Conservation (phyloP, 108 stramenopile genomes). For the Nitzschia inconspicua region DNA sequence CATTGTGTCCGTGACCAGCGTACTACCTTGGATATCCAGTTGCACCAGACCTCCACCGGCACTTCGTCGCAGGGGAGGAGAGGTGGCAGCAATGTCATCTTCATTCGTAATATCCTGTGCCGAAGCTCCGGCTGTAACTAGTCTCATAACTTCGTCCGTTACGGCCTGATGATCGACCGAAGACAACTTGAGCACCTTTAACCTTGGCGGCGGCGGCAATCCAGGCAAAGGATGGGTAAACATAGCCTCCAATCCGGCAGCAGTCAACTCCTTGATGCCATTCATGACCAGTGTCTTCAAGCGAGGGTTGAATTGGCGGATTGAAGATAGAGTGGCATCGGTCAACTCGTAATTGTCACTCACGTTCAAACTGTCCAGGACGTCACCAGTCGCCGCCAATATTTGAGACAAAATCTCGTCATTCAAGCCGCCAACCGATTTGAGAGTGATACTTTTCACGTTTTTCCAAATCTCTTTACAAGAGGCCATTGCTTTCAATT, state of each 20-base stretch:
- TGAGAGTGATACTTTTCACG: slow-evolving; percentile 61
- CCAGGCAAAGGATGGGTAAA: slow-evolving; percentile 60
- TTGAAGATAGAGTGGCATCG: slow-evolving; percentile 59
- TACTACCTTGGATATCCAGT: slow-evolving; percentile 43
- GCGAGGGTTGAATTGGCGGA: slow-evolving; percentile 55
- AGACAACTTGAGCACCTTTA: slow-evolving; percentile 53
- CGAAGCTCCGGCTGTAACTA: slow-evolving; percentile 47
- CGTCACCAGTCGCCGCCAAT: slow-evolving; percentile 31
- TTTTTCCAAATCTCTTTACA: slow-evolving; percentile 35
- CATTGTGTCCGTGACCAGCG: slow-evolving; percentile 37
- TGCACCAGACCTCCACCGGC: slow-evolving; percentile 32
- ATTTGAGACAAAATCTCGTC: slow-evolving; percentile 53
- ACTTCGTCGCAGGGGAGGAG: slow-evolving; percentile 11
- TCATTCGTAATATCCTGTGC: slow-evolving; percentile 13
- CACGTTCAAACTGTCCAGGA: slow-evolving; percentile 61
- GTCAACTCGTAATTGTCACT: slow-evolving; percentile 57
- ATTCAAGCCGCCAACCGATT: slow-evolving; percentile 35
- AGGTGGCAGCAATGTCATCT: not conserved
- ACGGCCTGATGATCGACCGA: slow-evolving; percentile 62
- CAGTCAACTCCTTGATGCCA: slow-evolving; percentile 54
- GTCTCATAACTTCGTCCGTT: slow-evolving; percentile 57
- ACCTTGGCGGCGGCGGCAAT: slow-evolving; percentile 59
- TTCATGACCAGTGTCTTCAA: slow-evolving; percentile 54
- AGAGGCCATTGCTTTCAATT: slow-evolving; percentile 33
- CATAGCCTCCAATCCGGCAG: slow-evolving; percentile 63